Base-by-base conservation (phyloP, 1,139 yeast species). In the Yamadazyma jaroonii region DNA sequence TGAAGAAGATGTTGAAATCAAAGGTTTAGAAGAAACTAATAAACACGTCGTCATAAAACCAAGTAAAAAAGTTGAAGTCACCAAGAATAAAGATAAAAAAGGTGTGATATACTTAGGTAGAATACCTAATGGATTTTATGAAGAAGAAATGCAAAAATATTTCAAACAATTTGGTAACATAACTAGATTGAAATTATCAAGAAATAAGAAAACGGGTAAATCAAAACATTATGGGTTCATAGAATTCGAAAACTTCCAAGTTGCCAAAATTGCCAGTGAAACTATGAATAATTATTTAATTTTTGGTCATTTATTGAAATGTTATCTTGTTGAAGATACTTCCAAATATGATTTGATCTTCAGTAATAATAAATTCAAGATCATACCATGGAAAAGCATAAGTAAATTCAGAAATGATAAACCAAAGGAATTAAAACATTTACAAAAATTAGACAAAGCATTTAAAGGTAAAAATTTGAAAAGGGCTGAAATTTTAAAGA, bases 271-370 rank as follows among this genome's bases (percentile, higher is more conserved):
- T 43, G 98, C 96, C 2, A 85, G 85, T 45, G 97, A 92, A 51
- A 81, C 97, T 36, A 92, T 92, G 98, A 83, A 92, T 65, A 92
- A 92, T 63, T 92, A 92, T 56, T 74, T 92, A 48, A 63, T 92
- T 40, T 83, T 86, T 64, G 95, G 95, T 9, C 97, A 90, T 60
- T 77, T 90, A 48, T 56, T 74, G 78, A 57, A 83, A 77, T 70
- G 94, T 78, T 53, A 75, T 71, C 56, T 67, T 70, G 46, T 72
- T 74, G 62, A 72, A 62, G 46, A 62, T 54, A 42, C 74, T 58
- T 75, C 72, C 37, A 72, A 76, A 39, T 69, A 68, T 43, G 72
- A 74, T 36, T 57, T 78, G 45, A 78, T 77, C 59, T 69, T 67
- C 41, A 83, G 84, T 32, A 68, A 83, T 68, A 54, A 61, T 56